Evolutionary conservation across 2,329 filamentous ascomycete genomes (phyloP).

Genomic region (Cytospora mali): DNA sequence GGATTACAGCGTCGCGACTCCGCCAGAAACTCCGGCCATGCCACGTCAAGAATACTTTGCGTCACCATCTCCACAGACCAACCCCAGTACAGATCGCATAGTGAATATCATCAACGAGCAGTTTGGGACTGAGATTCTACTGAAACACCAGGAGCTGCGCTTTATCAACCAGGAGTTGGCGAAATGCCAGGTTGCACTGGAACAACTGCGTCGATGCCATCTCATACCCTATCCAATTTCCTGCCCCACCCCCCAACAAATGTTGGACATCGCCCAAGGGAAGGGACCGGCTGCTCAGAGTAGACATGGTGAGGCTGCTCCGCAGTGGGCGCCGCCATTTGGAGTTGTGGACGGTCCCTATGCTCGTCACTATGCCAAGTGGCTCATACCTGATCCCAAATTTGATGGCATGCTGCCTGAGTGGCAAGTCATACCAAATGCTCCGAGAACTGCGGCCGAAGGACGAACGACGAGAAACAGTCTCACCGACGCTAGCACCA

Average conservation of each 20-base stretch:
- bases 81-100: slow-evolving; percentile 23
- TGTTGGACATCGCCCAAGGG: slow-evolving; percentile 72
- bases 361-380: slow-evolving; percentile 90
- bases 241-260: slow-evolving; percentile 65
- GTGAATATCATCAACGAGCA: slow-evolving; percentile 69
- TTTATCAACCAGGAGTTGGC: slow-evolving; percentile 95
- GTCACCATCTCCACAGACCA: slow-evolving; percentile 27
- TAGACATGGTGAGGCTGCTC: slow-evolving; percentile 64
- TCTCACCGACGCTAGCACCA: slow-evolving; percentile 55
- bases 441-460: slow-evolving; percentile 57
- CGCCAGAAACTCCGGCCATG: slow-evolving; percentile 32
- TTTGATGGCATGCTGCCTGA: slow-evolving; percentile 72
- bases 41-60: slow-evolving; percentile 30
- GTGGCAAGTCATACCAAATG: slow-evolving; percentile 46
- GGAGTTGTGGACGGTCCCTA: slow-evolving; percentile 92
- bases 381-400: slow-evolving; percentile 84
- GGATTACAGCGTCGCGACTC: slow-evolving; percentile 37
- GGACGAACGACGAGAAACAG: slow-evolving; percentile 81
- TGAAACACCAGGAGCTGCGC: slow-evolving; percentile 93
- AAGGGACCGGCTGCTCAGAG: slow-evolving; percentile 70
- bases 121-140: slow-evolving; percentile 85
- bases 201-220: slow-evolving; percentile 90
- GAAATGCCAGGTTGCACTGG: slow-evolving; percentile 90
- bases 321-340: slow-evolving; percentile 82
- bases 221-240: slow-evolving; percentile 86